Evolutionary conservation across 208 protist species (phyloP).

Genomic region (Leishmania amazonensis): DNA sequence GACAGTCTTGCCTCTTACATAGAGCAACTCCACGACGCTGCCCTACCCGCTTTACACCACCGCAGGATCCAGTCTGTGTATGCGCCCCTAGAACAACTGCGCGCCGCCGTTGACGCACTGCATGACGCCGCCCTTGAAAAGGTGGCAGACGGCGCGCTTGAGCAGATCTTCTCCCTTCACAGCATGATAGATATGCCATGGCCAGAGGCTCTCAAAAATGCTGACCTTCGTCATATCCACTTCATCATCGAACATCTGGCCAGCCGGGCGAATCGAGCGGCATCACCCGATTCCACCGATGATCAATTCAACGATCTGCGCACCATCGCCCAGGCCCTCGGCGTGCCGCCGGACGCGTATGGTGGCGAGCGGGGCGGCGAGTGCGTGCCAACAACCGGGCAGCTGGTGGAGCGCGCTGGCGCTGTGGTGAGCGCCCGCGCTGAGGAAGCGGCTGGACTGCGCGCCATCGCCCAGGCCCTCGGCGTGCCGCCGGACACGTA

Average conservation of each 20-base stretch:
- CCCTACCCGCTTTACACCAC: neutral
- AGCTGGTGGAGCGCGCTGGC: neutral
- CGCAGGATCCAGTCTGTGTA: neutral
- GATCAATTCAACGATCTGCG: neutral
- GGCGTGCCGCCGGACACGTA: conserved; percentile 3
- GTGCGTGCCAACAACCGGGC: conserved; percentile 13
- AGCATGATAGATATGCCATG: neutral
- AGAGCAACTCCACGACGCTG: neutral
- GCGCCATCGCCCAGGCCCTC: neutral
- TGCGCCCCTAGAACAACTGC: neutral
- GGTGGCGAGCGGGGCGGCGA: conserved; percentile 2
- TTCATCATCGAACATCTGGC: neutral
- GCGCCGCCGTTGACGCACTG: neutral
- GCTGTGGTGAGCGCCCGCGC: neutral
- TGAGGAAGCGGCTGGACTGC: neutral
- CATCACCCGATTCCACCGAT: neutral
- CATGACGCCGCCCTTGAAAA: neutral
- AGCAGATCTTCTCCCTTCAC: neutral
- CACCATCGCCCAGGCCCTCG: neutral
- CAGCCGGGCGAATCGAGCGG: neutral
- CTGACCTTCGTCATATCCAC: neutral
- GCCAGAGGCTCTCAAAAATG: neutral
- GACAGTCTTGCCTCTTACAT: neutral
- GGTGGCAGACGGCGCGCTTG: neutral
- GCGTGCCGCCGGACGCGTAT: conserved; percentile 4